phyloP scores from a whole-genome alignment of 371 early-diverging fungal genomes.

The Mucor velutinosus region DNA sequence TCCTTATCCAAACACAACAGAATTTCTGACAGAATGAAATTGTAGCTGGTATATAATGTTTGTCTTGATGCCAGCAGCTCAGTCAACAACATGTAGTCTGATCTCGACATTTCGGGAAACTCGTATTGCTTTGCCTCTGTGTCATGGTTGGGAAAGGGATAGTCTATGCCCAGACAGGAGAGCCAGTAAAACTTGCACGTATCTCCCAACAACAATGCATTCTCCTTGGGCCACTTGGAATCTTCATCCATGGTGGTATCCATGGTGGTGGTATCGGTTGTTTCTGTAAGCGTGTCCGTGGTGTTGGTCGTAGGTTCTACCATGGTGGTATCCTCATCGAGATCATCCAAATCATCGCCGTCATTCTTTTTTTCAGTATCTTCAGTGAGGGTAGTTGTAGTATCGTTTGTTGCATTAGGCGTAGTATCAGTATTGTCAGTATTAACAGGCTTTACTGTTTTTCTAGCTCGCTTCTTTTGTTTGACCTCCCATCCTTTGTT shows the following conservation, averaged over 20 bases:
- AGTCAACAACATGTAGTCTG: slow-evolving; percentile 34
- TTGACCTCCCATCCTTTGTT: slow-evolving; percentile 24
- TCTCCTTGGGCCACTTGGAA: slow-evolving; percentile 23
- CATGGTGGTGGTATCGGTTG: not conserved
- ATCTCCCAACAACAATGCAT: slow-evolving; percentile 8
- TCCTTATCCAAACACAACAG: slow-evolving; percentile 65
- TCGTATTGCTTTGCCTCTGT: not conserved
- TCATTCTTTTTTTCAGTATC: not conserved
- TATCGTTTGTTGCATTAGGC: not conserved
- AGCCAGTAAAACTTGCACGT: slow-evolving; percentile 30
- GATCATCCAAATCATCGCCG: not conserved
- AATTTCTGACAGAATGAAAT: slow-evolving; percentile 68
- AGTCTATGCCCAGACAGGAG: slow-evolving; percentile 11
- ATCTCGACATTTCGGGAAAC: slow-evolving; percentile 35
- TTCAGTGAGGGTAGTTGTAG: not conserved
- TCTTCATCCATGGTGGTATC: slow-evolving; percentile 6
- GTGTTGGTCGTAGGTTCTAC: not conserved
- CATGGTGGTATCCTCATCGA: slow-evolving; percentile 5
- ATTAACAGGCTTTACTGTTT: not conserved
- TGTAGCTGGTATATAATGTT: slow-evolving; percentile 69
- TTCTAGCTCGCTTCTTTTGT: not conserved
- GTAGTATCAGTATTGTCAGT: not conserved
- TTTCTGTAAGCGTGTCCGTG: not conserved
- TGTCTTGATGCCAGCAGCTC: slow-evolving; percentile 58
- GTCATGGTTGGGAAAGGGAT: slow-evolving; percentile 3